phyloP scores from a whole-genome alignment of 306 rosid genomes.

The Cicer arietinum region DNA sequence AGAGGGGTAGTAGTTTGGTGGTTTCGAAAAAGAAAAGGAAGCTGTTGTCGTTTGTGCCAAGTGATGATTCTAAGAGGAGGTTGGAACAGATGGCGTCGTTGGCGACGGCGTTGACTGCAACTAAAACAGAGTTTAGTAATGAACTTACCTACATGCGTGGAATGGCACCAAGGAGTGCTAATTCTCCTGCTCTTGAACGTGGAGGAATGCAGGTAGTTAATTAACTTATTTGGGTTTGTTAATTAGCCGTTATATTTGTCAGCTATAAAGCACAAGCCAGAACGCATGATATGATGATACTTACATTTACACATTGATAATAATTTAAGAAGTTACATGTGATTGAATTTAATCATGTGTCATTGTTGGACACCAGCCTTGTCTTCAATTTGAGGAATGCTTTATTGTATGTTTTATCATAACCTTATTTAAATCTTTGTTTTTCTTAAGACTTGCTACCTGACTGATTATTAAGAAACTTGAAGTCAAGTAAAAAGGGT shows the following conservation, averaged over 20 bases:
- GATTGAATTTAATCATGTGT: too few relatives aligned
- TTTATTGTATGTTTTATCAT: not conserved
- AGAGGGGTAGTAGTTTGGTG: constrained; percentile 59
- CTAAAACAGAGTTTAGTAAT: constrained; percentile 72
- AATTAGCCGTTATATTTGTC: not conserved
- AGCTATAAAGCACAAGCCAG: too few relatives aligned
- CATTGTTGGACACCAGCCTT: too few relatives aligned
- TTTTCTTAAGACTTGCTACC: not conserved
- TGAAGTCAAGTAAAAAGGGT: not conserved
- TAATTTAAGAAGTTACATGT: too few relatives aligned
- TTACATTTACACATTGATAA: too few relatives aligned
- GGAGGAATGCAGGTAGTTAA: constrained; percentile 93
- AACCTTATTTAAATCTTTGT: not conserved
- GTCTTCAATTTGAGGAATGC: not conserved
- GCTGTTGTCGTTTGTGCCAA: constrained; percentile 64
- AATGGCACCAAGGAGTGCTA: constrained; percentile 84
- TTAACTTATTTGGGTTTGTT: not conserved
- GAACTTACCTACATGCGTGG: constrained; percentile 70
- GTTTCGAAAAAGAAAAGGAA: constrained; percentile 74
- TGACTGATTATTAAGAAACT: not conserved
- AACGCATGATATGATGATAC: too few relatives aligned
- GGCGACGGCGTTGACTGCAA: constrained; percentile 84
- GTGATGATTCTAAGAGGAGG: constrained; percentile 65
- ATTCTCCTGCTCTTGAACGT: constrained; percentile 64
- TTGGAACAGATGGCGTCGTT: constrained; percentile 90